phyloP scores from a whole-genome alignment of 176 grass and related monocot genomes.

The maize (Zea mays) region DNA sequence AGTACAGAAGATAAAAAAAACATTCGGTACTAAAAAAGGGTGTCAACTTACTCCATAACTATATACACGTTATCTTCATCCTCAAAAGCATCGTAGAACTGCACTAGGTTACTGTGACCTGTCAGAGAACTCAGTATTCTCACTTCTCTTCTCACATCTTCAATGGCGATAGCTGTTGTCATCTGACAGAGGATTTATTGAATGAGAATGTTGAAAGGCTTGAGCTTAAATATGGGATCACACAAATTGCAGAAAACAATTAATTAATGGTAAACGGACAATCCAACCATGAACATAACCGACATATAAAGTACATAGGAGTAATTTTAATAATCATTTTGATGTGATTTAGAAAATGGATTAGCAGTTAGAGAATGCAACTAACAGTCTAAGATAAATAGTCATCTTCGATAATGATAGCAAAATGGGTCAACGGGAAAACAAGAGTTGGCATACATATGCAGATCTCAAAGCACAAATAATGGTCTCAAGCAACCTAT shows the following conservation, averaged over 20 bases:
- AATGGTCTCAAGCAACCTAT: conserved; percentile 23
- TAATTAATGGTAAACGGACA: not conserved
- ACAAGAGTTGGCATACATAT: conserved; percentile 10
- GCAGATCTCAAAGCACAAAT: conserved; percentile 42
- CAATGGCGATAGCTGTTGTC: conserved; percentile 97
- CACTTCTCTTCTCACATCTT: conserved; percentile 98
- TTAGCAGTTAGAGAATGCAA: not conserved
- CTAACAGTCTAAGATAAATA: not conserved
- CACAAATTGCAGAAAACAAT: conserved; percentile 18
- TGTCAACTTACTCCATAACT: conserved; percentile 93
- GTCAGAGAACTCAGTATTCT: conserved; percentile 97
- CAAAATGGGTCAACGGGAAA: conserved; percentile 31
- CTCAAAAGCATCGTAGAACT: conserved; percentile 94
- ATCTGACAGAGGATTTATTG: conserved; percentile 61
- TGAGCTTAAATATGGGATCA: conserved; percentile 19
- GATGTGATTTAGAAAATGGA: not conserved
- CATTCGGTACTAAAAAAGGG: conserved; percentile 1
- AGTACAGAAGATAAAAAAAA: conserved; percentile 15
- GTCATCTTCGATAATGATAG: conserved; percentile 15
- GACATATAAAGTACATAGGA: not conserved
- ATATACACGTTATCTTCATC: conserved; percentile 99
- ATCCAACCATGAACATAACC: not conserved
- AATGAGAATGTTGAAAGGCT: conserved; percentile 32
- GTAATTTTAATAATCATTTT: not conserved
- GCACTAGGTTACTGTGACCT: conserved; percentile 91